These are phyloP conservation scores for Syzygium jambos DNA, from an alignment of 345 rosid genomes.

Conservation along the genomic window DNA sequence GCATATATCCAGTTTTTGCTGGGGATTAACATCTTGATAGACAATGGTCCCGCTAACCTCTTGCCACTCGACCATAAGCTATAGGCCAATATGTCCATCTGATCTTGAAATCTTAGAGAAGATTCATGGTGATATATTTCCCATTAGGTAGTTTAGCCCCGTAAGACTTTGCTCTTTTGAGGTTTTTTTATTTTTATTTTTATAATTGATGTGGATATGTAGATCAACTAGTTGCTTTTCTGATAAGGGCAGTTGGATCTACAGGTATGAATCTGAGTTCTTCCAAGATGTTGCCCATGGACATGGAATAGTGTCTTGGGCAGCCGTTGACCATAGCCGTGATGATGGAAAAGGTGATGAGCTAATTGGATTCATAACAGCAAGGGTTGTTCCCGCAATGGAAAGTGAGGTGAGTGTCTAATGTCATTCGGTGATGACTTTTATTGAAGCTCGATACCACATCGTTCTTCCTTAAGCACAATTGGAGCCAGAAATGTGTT, in stretches of 20 bases:
- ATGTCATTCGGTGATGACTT: not conserved
- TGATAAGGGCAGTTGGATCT: not conserved
- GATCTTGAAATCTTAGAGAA: constrained; percentile 66
- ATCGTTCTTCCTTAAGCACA: not conserved
- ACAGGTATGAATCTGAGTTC: constrained; percentile 91
- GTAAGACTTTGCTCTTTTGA: not conserved
- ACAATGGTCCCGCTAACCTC: constrained; percentile 38
- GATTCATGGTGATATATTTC: constrained; percentile 73
- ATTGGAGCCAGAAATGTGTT: not conserved
- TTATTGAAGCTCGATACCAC: not conserved
- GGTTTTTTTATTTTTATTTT: not conserved
- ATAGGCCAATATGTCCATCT: constrained; percentile 58
- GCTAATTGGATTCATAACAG: constrained; percentile 91
- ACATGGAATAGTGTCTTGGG: constrained; percentile 83
- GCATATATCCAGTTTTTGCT: not conserved
- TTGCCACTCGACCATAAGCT: constrained; percentile 54
- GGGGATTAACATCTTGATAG: not conserved
- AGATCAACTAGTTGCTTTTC: not conserved
- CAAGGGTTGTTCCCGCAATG: constrained; percentile 55
- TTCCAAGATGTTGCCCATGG: constrained; percentile 81
- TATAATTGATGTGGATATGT: constrained; percentile 1
- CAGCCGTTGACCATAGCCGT: constrained; percentile 76
- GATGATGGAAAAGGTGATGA: constrained; percentile 63
- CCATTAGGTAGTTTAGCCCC: constrained; percentile 48
- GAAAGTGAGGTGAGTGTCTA: constrained; percentile 63